phyloP scores from a whole-genome alignment of 495 filamentous ascomycete species.

The Recurvomyces mirabilis region DNA sequence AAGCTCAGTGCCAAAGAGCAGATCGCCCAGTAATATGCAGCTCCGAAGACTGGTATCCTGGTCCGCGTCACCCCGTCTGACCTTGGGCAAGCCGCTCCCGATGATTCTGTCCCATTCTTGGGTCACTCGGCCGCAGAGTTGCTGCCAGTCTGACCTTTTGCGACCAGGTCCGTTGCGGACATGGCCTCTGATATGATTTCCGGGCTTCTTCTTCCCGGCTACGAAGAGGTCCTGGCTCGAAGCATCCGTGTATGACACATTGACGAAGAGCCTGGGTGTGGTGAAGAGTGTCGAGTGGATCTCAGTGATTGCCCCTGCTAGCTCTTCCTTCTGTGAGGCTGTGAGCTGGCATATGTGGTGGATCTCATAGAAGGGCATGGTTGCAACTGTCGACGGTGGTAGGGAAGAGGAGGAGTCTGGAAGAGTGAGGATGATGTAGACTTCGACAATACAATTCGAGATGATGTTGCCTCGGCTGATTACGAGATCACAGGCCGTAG shows the following conservation, averaged over 20 bases:
- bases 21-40: conserved; percentile 22
- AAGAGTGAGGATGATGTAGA: no score
- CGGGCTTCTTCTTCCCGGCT: background rate
- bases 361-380: conserved; percentile 29
- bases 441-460: no score
- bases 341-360: conserved; percentile 20
- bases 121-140: conserved; percentile 5
- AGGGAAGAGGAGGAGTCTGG: no score
- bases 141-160: conserved; percentile 13
- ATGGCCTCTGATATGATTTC: conserved; percentile 23
- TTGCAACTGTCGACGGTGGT: no score
- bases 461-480: no score
- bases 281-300: conserved; percentile 25
- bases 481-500: no score
- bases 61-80: conserved; percentile 3
- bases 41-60: conserved; percentile 18
- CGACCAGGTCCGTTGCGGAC: conserved; percentile 22
- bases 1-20: conserved; percentile 19
- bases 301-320: conserved; percentile 24
- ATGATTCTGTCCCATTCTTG: conserved; percentile 17
- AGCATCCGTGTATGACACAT: conserved; percentile 22
- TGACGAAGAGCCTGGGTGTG: conserved; percentile 24
- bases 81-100: conserved; percentile 8
- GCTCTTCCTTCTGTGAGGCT: conserved; percentile 17
- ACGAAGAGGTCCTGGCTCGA: conserved; percentile 4